Base-by-base conservation (phyloP, 768 basidiomycete species). In the Mycena haematopus region DNA sequence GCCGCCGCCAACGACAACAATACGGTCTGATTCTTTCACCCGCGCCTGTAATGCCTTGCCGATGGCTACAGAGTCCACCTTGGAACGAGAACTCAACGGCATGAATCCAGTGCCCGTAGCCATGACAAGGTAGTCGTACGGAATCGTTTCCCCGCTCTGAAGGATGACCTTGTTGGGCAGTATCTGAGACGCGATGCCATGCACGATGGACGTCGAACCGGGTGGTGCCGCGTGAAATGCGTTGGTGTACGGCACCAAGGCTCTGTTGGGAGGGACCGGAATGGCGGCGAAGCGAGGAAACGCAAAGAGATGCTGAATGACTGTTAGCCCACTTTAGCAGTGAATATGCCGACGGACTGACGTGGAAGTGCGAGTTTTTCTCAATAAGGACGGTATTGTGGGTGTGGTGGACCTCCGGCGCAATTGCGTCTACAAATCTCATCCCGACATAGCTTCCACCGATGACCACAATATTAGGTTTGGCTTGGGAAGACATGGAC, bases 1-100 rank as follows among this genome's bases (percentile, higher is more conserved):
- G 0, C 86, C 86, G 6, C 83, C 85, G n/a, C 86, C 86, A 6
- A 86, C 73, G 24, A 87, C 74, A 11, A 85, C 75, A 9, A 87
- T 74, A 36, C 77, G 78, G 8, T 69, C 70, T 0, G 83, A 78
- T 10, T 65, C 54, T 35, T 67, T 62, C 21, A 82, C 72, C 5
- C 65, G 71, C 33, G 68, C 46, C 61, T 82, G 80, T 19, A 72
- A 60, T 24, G 68, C 65, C 27, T 65, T 63, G 15, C 69, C 62
- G 46, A 69, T 71, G 19, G 52, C 70, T 15, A 78, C 64, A 1
- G 71, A 73, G 2, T 67, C 71, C 24, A 46, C 45, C 61, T 76
- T 77, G 29, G 64, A 66, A 22, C 65, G 56, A 9, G 64, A 33
- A 5, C 54, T 31, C 46, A 69, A 21, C 0, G 72, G 68, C 1